Base-by-base conservation (phyloP, 805 yeast species). In the Lipomyces spencermartinsiae region DNA sequence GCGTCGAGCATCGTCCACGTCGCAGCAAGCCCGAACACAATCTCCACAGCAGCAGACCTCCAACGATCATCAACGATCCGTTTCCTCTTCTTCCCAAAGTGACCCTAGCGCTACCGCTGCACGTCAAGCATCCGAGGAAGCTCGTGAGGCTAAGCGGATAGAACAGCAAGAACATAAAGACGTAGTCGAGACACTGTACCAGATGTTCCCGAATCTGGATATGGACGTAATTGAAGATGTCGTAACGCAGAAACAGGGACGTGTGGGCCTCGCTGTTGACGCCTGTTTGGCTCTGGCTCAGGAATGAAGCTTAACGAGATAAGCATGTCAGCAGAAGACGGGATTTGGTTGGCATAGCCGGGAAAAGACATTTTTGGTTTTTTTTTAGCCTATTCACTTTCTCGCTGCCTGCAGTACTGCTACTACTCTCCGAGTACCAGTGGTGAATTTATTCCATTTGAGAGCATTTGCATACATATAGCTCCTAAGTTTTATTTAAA, bases 201-300 rank as follows among this genome's bases (percentile, higher is more conserved):
- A 87, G 59, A 90, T 93, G 87, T 92, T 93, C 77, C 96, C 97
- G 0, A 82, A 81, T 58, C 80, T 92, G 68, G 97, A 92, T 73
- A 79, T 80, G 61, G 90, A 86, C 0, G 80, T 93, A 0, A 83
- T 93, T 61, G 85, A 83, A 64, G 97, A 92, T 75, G 87, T 92
- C 2, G 83, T 92, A 39, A 78, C 80, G 1, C 86, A 88, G 77
- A 90, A 89, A 75, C 83, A 85, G 69, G 89, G 89, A 39, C 82
- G 88, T 61, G 81, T 90, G 5, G 96, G 93, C 37, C 85, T 83
- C 9, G 89, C 93, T 61, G 89, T 92, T 8, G 97, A 92, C 75
- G 85, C 87, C 12, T 82, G 87, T 68, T 73, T 85, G 58, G 69
- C 71, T 37, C 61, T 68, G 16, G 59, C 59, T 19, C 43, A 59